Evolutionary conservation across 306 rosid species (phyloP), one percentile per base, ranked within the genome.

Genomic region (Malus domestica): DNA sequence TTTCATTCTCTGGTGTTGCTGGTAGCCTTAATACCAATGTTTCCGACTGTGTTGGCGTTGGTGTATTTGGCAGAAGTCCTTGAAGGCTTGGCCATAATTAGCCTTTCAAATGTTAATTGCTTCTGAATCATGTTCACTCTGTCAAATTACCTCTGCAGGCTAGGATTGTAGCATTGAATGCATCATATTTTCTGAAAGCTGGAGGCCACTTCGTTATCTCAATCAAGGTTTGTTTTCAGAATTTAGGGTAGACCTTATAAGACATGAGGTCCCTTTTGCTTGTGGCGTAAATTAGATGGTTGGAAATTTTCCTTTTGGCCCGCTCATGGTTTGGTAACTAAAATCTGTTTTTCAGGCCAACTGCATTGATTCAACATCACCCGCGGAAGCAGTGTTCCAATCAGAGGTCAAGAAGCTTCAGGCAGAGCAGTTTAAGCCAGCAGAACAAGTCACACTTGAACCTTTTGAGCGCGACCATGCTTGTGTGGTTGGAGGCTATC

Each of bases 381-480:
- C 99, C 6, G 97, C 98, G 0, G 93, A 85, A 68, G 84, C 89
- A 0, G 98, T 96, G 13, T 93, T 92, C 65, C 83, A 74, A 1
- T 85, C 87, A 51, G 99, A 96, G 83, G 99, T 92, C 6, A 89
- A 88, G 81, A 93, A 89, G 90, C 84, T 96, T 57, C 87, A 88
- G 73, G 96, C 91, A 1, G 97, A 96, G 66, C 96, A 96, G 14
- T 93, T 96, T 70, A 93, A 91, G 81, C 98, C 98, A 1, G 20
- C 62, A 0, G 99, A 96, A 80, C 99, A 92, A 81, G 96, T 96
- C 0, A 96, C 99, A 23, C 98, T 96, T 5, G 92, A 88, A 65
- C 98, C 99, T 27, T 96, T 87, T 35, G 99, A 96, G 84, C 82
- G 98, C 13, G 98, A 96, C 78, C 98, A 92, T 76, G 98, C 98